Percentiles rank a stretch among this genome's conserved stretches.
phyloP scores from a whole-genome alignment of 2,329 filamentous ascomycete species.

The Sordariomycetes sp. region DNA sequence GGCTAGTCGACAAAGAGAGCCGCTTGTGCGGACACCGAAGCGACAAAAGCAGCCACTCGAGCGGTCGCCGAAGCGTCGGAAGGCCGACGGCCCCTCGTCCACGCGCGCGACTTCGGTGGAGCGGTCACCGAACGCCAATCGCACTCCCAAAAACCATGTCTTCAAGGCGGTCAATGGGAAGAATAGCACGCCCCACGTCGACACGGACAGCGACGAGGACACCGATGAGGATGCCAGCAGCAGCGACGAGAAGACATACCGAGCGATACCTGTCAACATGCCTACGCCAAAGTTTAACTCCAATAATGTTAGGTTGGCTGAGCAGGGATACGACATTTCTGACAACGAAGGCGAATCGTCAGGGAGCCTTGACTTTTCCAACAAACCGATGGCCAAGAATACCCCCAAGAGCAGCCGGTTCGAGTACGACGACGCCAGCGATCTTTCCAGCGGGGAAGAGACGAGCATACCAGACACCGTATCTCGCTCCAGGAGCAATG shows the following conservation, averaged over 20 bases:
- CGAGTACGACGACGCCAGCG: neutral
- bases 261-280: neutral
- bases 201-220: neutral
- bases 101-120: neutral
- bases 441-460: neutral
- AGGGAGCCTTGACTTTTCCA: neutral
- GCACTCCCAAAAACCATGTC: neutral
- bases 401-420: neutral
- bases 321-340: neutral
- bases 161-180: neutral
- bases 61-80: neutral
- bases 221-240: neutral
- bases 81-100: neutral
- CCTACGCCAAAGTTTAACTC: neutral
- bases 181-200: neutral
- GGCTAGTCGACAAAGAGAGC: too few species aligned
- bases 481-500: neutral
- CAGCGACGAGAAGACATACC: neutral
- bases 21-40: too few species aligned
- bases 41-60: neutral
- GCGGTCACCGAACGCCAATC: neutral
- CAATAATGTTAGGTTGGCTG: neutral
- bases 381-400: neutral
- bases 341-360: neutral
- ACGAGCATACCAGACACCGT: neutral